Percentiles rank a stretch among this genome's conserved stretches.
These are phyloP conservation scores for Backusella tarrabulga DNA, from an alignment of 192 early-diverging fungal species.

Conservation along the genomic window DNA sequence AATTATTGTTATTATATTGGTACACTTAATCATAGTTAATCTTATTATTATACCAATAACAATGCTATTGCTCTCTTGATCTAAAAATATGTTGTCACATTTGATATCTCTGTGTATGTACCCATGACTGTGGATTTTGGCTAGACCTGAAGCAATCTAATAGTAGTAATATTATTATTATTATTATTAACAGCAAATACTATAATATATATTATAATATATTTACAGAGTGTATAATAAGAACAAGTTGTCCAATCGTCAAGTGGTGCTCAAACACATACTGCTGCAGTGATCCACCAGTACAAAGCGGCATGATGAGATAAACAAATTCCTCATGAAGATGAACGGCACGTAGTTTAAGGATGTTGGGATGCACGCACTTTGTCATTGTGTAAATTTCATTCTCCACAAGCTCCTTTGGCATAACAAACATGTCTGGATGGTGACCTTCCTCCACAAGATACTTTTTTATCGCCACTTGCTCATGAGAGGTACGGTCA, in stretches of 20 bases:
- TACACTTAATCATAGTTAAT: too few species aligned
- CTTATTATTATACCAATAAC: constrained; percentile 31
- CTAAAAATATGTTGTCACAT: constrained; percentile 41
- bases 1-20: not conserved
- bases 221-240: constrained; percentile 34
- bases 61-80: constrained; percentile 27
- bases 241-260: constrained; percentile 30
- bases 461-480: constrained; percentile 40
- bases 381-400: constrained; percentile 42
- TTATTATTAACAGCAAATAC: not conserved
- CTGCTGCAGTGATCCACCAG: constrained; percentile 37
- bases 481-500: constrained; percentile 13
- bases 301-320: constrained; percentile 38
- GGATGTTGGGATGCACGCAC: constrained; percentile 34
- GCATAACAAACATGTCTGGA: constrained; percentile 36
- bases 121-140: constrained; percentile 34
- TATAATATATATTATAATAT: too few species aligned
- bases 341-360: constrained; percentile 30
- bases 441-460: constrained; percentile 33
- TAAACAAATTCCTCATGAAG: constrained; percentile 35
- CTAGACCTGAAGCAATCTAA: constrained; percentile 37
- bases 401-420: constrained; percentile 39
- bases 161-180: not conserved
- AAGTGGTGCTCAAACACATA: constrained; percentile 39
- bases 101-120: constrained; percentile 45